Base-by-base conservation (phyloP, 2,329 filamentous ascomycete genomes). In the Trichoderma cornu-damae region DNA sequence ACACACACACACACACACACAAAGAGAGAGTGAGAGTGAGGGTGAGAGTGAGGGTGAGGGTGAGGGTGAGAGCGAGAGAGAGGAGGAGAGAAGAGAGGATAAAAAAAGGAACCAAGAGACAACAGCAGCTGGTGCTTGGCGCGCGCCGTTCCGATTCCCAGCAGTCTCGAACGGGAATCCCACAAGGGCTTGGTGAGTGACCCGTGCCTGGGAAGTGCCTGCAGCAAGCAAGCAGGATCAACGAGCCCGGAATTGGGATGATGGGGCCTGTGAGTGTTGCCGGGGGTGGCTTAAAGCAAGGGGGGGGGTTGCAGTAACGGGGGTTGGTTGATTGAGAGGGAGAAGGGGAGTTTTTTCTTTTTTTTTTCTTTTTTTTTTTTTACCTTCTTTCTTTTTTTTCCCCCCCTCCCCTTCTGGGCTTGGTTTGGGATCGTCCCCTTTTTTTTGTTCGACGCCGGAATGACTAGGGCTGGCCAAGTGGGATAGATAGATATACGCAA, bases 171-270 rank as follows among this genome's bases (percentile, higher is more conserved):
- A 55, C 50, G 8, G 43, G 57, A n/a, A 59, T 55, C 51, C 51
- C 32, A 32, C 50, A 42, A 55, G 50, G 57, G 57, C 38, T 55
- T 53, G 43, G 50, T 35, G 38, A 42, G n/a, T n/a, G n/a, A n/a
- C n/a, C 55, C 48, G 55, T 52, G 42, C 50, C 57, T 59, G 34
- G n/a, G 40, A 47, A 55, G 57, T 59, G 57, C 57, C 57, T 55
- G 57, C 55, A 58, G 55, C 38, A 47, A n/a, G n/a, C n/a, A n/a
- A n/a, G 47, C 34, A 40, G 47, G 48, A 58, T 58, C 38, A 58
- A 58, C 55, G 40, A 50, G 32, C 34, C 38, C 32, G 28, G 32
- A 47, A 26, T 49, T 49, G 43, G 38, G 50, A 54, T 16, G 40
- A 24, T 38, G n/a, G 50, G 50, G 50, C 24, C 24, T 54, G 50